Evolutionary conservation across 148 eudicot genomes (phyloP), one percentile per base, ranked within the genome.

Genomic region (Silene conica): DNA sequence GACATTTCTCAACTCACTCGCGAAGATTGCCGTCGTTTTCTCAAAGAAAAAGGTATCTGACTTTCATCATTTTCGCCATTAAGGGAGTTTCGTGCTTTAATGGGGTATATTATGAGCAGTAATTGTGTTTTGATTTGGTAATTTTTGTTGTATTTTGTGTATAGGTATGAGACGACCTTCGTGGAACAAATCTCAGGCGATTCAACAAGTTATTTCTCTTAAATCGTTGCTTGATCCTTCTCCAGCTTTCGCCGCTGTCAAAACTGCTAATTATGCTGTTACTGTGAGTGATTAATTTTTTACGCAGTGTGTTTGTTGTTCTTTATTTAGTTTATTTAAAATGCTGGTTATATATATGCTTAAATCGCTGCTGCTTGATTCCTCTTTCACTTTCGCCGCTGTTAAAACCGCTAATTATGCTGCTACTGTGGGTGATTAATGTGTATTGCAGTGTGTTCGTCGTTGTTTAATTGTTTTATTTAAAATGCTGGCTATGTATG

Each of bases 141-240:
- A 21, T 59, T 59, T 14, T 48, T 12, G 50, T 8, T 64, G 70
- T 59, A 21, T n/a, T 9, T n/a, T 19, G 34, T 28, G 16, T 67
- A 58, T 76, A 92, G 97, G 98, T 22, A 94, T 94, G 98, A 80
- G 98, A 57, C 76, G 96, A 50, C 98, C 98, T 64, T 94, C 97
- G 41, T 94, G 98, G 97, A 94, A 94, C 87, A 94, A 94, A 85
- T 94, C 96, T 16, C 97, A 94, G 85, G 98, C 97, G 87, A 94
- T 92, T 78, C 98, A 94, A 76, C 97, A 94, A 69, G 98, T 94
- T 3, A 90, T 94, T 58, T 88, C 88, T 19, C 89, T 94, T 20
- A 94, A 94, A 83, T 80, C 86, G 48, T 88, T 94, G 60, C 89
- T 94, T 28, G 97, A 92, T 74, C 81, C 90, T 8, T 10, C 92